Evolutionary conservation across 1,139 yeast species (phyloP).

Genomic region (Yueomyces sp.): DNA sequence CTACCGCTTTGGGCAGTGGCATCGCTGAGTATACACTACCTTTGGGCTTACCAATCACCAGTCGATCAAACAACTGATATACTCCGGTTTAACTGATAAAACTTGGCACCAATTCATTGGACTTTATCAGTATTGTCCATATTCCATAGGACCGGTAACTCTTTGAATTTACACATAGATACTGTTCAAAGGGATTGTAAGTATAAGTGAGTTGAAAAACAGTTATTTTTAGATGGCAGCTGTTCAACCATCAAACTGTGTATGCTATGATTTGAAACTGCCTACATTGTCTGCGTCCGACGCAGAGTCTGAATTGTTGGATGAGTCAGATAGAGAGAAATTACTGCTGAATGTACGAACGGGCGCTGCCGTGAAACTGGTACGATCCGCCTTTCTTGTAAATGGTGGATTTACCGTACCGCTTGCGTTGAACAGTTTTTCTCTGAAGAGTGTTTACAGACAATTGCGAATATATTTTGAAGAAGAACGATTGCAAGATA

Average conservation of each 20-base stretch:
- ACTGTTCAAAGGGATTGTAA: too few species aligned
- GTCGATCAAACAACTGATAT: too few species aligned
- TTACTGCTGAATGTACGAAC: slow-evolving; percentile 41
- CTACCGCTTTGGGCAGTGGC: too few species aligned
- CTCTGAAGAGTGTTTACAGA: slow-evolving; percentile 13
- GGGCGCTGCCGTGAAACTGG: slow-evolving; percentile 49
- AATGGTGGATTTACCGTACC: slow-evolving; percentile 61
- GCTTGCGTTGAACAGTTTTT: slow-evolving; percentile 33
- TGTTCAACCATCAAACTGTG: slow-evolving; percentile 26
- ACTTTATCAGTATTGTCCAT: too few species aligned
- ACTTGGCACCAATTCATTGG: too few species aligned
- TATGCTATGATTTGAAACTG: slow-evolving; percentile 22
- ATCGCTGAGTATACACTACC: too few species aligned
- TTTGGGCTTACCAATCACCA: too few species aligned
- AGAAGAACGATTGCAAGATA: not conserved
- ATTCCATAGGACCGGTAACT: too few species aligned
- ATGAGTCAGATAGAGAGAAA: slow-evolving; percentile 14
- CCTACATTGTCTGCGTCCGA: slow-evolving; percentile 13
- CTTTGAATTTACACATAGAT: too few species aligned
- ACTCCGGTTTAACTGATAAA: too few species aligned
- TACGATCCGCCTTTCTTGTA: slow-evolving; percentile 49
- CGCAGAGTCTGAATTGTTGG: slow-evolving; percentile 5
- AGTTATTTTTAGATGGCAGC: not conserved
- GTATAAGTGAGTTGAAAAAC: too few species aligned
- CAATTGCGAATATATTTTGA: slow-evolving; percentile 17